phyloP scores from a whole-genome alignment of 2,329 filamentous ascomycete genomes.

The Fusarium graminum region DNA sequence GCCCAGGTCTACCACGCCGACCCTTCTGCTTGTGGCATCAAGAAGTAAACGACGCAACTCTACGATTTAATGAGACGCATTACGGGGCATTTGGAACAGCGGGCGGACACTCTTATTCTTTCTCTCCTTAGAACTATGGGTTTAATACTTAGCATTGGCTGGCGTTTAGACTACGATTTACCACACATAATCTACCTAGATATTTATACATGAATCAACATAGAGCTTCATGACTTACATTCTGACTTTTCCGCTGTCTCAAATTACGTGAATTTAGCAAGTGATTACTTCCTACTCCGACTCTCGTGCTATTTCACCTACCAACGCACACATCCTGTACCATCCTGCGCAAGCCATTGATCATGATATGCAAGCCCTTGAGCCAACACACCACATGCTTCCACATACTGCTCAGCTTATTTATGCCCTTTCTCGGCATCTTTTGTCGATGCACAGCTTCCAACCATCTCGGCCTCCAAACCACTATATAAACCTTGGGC shows the following conservation, averaged over 20 bases:
- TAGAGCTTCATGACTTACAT: conserved; percentile 29
- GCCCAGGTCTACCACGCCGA: conserved; percentile 62
- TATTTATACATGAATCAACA: conserved; percentile 38
- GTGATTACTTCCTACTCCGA: neutral
- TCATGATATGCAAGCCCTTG: neutral
- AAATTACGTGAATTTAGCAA: neutral
- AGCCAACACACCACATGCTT: neutral
- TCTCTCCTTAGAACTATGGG: conserved; percentile 44
- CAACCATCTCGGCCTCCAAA: neutral
- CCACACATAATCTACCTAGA: conserved; percentile 43
- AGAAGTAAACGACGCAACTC: conserved; percentile 33
- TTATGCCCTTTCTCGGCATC: neutral
- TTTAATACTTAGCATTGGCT: conserved; percentile 46
- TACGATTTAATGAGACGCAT: conserved; percentile 34
- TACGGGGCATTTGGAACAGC: conserved; percentile 22
- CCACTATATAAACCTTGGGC: too few relatives aligned
- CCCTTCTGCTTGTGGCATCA: conserved; percentile 59
- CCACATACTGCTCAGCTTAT: neutral
- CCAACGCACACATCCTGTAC: neutral
- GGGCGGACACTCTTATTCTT: conserved; percentile 31
- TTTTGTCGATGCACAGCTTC: neutral
- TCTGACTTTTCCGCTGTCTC: neutral
- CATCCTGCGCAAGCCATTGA: neutral
- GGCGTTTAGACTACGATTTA: conserved; percentile 45
- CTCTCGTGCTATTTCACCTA: neutral